These are phyloP conservation scores for Theobroma grandiflorum DNA, from an alignment of 441 rosid species.

Conservation along the genomic window DNA sequence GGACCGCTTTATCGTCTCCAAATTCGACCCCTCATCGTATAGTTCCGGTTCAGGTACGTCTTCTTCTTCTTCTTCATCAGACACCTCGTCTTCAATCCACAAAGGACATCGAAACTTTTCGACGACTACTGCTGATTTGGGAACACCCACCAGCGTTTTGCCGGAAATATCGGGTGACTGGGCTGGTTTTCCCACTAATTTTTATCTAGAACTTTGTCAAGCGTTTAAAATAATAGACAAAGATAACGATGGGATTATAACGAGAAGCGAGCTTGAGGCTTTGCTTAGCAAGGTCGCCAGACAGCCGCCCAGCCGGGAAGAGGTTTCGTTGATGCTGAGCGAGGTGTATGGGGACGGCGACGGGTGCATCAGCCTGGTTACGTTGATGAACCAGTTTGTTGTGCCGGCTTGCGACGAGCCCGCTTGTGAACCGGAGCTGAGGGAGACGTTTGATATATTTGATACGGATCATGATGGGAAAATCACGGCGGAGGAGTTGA, in stretches of 20 bases:
- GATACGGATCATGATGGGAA: constrained; percentile 83
- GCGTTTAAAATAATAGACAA: constrained; percentile 66
- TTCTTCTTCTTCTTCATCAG: constrained; percentile 46
- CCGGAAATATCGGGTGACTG: constrained; percentile 51
- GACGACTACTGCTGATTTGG: constrained; percentile 1
- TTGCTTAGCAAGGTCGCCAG: constrained; percentile 61
- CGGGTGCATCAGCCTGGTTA: constrained; percentile 61
- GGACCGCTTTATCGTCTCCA: constrained; percentile 49
- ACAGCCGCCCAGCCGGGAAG: constrained; percentile 61
- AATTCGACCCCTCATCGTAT: constrained; percentile 67
- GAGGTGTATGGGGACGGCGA: constrained; percentile 58
- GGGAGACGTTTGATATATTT: constrained; percentile 71
- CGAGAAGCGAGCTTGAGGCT: constrained; percentile 65
- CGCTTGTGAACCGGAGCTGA: constrained; percentile 61
- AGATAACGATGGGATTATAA: constrained; percentile 66
- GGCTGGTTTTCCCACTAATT: constrained; percentile 46
- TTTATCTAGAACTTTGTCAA: constrained; percentile 49
- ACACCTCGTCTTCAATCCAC: constrained; percentile 31
- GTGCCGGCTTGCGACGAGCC: constrained; percentile 49
- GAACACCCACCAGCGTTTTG: constrained; percentile 77
- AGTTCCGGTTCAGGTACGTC: constrained; percentile 56
- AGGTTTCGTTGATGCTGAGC: constrained; percentile 61
- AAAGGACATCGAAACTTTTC: constrained; percentile 32
- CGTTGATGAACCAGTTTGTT: constrained; percentile 54
- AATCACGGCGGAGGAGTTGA: constrained; percentile 85